These are phyloP conservation scores for Metschnikowia drakensbergensis DNA, from an alignment of 805 yeast species.

Conservation along the genomic window DNA sequence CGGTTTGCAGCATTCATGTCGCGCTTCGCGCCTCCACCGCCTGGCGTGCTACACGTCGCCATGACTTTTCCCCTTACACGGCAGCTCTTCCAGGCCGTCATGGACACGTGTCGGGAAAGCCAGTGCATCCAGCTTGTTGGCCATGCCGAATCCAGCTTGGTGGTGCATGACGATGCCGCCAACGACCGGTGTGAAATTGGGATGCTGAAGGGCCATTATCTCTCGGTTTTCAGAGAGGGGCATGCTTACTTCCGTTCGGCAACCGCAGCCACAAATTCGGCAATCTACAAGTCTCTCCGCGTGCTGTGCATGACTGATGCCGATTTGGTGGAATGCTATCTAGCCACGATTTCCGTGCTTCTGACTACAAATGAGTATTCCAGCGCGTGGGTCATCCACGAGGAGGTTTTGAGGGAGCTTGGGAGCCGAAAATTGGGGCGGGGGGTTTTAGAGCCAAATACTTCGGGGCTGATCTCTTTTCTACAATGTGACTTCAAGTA, in stretches of 20 bases:
- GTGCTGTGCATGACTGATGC: background rate
- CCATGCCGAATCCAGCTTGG: background rate
- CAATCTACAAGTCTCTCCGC: background rate
- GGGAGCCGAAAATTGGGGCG: background rate
- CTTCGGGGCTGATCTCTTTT: background rate
- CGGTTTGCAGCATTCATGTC: background rate
- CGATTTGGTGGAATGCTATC: conserved; percentile 15
- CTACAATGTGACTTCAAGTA: conserved; percentile 5
- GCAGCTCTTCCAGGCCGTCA: conserved; percentile 3
- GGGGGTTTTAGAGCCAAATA: too few relatives aligned
- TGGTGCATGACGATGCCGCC: background rate
- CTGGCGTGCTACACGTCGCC: background rate
- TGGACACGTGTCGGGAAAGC: background rate
- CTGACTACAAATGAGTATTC: conserved; percentile 40
- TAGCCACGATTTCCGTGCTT: conserved; percentile 32
- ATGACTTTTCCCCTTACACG: conserved; percentile 7
- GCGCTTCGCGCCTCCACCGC: background rate
- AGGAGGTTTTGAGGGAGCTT: conserved; percentile 18
- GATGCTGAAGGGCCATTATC: conserved; percentile 27
- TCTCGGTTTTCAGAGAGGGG: conserved; percentile 29
- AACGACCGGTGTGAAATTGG: conserved; percentile 29
- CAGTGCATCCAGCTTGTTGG: conserved; percentile 12
- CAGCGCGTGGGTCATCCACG: conserved; percentile 29
- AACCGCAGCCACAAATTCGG: conserved; percentile 18
- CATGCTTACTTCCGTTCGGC: conserved; percentile 21